These are phyloP conservation scores for Baudoinia panamericana DNA, from an alignment of 495 filamentous ascomycete genomes.

Conservation along the genomic window DNA sequence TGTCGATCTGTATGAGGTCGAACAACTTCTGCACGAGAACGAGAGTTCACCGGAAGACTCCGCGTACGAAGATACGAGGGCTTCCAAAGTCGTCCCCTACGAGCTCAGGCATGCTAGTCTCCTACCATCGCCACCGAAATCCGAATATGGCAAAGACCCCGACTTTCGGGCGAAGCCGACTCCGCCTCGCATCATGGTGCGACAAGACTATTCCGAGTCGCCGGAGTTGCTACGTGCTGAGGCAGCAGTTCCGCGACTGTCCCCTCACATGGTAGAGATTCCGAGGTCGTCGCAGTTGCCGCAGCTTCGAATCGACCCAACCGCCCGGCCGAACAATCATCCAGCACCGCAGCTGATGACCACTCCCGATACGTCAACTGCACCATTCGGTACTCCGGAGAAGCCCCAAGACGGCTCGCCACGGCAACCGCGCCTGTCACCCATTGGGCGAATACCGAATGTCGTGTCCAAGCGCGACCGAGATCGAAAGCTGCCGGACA, in stretches of 20 bases:
- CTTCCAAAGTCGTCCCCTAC: slow-evolving; percentile 8
- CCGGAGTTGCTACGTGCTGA: slow-evolving; percentile 9
- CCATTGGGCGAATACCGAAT: slow-evolving; percentile 81
- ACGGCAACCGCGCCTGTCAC: slow-evolving; percentile 41
- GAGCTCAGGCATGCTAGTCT: slow-evolving; percentile 14
- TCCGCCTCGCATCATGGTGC: slow-evolving; percentile 2
- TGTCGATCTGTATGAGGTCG: slow-evolving; percentile 51
- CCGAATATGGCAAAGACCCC: background rate
- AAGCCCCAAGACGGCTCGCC: slow-evolving; percentile 25
- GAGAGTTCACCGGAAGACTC: slow-evolving; percentile 11
- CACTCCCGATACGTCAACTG: slow-evolving; percentile 16
- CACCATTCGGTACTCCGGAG: slow-evolving; percentile 25
- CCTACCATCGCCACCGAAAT: slow-evolving; percentile 15
- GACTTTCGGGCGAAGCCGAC: slow-evolving; percentile 4
- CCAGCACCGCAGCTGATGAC: background rate
- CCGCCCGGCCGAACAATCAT: background rate
- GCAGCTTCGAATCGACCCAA: background rate
- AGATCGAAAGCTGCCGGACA: slow-evolving; percentile 53
- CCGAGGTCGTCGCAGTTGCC: background rate
- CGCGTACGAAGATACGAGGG: background rate
- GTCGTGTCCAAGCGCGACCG: slow-evolving; percentile 62
- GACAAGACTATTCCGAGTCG: slow-evolving; percentile 6
- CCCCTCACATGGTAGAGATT: slow-evolving; percentile 6
- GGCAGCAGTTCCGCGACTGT: slow-evolving; percentile 1
- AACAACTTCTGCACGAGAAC: slow-evolving; percentile 48